Evolutionary conservation across 805 yeast species (phyloP).

Genomic region (Candida suzukii): DNA sequence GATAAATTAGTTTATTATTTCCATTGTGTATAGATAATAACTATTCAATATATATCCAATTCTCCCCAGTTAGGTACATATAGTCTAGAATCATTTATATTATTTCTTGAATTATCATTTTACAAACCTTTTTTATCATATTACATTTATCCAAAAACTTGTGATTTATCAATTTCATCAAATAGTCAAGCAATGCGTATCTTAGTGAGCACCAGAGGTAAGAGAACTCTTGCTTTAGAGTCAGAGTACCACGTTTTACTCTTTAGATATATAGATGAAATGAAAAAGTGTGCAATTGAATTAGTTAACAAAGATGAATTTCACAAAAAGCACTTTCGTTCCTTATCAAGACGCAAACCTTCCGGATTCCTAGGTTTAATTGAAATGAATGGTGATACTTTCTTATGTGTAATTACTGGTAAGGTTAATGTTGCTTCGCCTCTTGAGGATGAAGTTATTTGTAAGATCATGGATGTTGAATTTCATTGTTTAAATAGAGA

Average conservation of each 20-base stretch:
- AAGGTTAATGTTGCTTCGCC: constrained; percentile 78
- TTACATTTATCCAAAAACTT: too few species aligned
- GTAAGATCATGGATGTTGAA: constrained; percentile 78
- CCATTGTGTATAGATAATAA: too few species aligned
- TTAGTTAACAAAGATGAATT: constrained; percentile 33
- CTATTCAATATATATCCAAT: too few species aligned
- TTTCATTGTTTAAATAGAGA: constrained; percentile 67
- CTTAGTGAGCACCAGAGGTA: constrained; percentile 24
- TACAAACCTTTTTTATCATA: too few species aligned
- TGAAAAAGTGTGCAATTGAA: constrained; percentile 41
- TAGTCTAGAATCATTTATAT: too few species aligned
- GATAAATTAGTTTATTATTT: too few species aligned
- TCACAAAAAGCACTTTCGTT: constrained; percentile 31
- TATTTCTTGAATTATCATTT: too few species aligned
- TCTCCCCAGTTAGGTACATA: too few species aligned
- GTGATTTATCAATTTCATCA: too few species aligned
- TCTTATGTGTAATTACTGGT: constrained; percentile 73
- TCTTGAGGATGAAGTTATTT: constrained; percentile 68
- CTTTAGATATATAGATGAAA: constrained; percentile 32
- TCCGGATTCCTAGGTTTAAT: constrained; percentile 79
- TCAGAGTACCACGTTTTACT: constrained; percentile 39
- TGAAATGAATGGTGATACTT: constrained; percentile 57
- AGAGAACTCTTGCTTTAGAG: constrained; percentile 34
- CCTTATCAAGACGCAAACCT: constrained; percentile 37
- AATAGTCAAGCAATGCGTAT: too few species aligned